Evolutionary conservation across 176 grass and related monocot species (phyloP).

Genomic region (Ensete glaucum): DNA sequence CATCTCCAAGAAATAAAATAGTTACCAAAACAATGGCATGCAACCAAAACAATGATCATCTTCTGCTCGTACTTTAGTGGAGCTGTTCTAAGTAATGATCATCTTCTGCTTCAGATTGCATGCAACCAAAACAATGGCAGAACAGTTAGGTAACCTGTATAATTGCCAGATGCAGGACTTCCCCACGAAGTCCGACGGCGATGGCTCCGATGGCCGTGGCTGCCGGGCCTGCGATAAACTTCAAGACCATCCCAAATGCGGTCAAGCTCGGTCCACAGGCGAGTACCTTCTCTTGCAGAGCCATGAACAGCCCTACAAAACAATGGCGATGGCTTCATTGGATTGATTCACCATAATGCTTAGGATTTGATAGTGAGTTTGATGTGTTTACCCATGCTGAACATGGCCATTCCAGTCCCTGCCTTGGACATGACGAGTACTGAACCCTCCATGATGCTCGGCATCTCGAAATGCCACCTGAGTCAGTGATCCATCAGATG

Average conservation of each 20-base stretch:
- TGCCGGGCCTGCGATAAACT: constrained; percentile 43
- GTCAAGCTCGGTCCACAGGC: constrained; percentile 44
- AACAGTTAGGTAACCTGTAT: constrained; percentile 38
- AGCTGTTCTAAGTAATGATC: no score
- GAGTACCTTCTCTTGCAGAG: constrained; percentile 53
- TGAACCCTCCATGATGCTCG: constrained; percentile 69
- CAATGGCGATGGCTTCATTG: neutral
- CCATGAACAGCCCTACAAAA: constrained; percentile 56
- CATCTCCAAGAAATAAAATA: no score
- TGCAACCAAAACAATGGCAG: no score
- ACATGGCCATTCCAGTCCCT: constrained; percentile 67
- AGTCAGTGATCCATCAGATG: neutral
- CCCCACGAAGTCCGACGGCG: constrained; percentile 40
- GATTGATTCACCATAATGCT: neutral
- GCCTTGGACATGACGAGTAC: constrained; percentile 76
- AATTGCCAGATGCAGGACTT: constrained; percentile 49
- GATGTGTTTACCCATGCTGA: constrained; percentile 61
- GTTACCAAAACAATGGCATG: no score
- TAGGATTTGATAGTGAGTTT: neutral
- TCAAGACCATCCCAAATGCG: constrained; percentile 45
- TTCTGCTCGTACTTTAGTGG: no score
- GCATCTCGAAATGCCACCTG: constrained; percentile 77
- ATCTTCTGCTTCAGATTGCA: no score
- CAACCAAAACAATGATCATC: no score
- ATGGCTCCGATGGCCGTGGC: constrained; percentile 38